These are phyloP conservation scores for Phialemoniopsis sp. DNA, from an alignment of 2,329 filamentous ascomycete genomes.

Conservation along the genomic window DNA sequence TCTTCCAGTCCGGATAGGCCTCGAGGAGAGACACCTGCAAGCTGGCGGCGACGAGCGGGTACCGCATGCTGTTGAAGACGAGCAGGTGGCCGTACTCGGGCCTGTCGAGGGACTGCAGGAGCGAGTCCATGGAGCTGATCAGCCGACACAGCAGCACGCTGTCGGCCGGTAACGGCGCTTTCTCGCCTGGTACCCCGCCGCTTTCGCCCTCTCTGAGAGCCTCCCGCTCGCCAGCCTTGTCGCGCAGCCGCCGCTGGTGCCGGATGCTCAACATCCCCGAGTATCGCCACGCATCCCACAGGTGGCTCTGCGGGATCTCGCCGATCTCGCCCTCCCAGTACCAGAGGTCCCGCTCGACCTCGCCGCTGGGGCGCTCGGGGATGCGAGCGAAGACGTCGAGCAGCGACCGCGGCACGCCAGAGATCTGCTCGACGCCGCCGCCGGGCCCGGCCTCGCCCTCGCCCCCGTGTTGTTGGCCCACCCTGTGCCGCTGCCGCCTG, in stretches of 20 bases:
- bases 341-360: constrained; percentile 8
- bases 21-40: constrained; percentile 16
- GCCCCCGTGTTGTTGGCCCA: too few relatives aligned
- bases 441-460: too few relatives aligned
- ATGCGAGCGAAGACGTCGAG: constrained; percentile 18
- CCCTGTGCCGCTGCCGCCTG: too few relatives aligned
- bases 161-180: constrained; percentile 8
- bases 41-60: constrained; percentile 17
- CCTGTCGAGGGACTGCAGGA: constrained; percentile 8
- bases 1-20: constrained; percentile 11
- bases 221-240: too few relatives aligned
- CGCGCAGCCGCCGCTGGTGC: too few relatives aligned
- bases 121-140: constrained; percentile 16
- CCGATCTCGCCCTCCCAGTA: constrained; percentile 18
- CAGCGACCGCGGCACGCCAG: constrained; percentile 18
- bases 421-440: constrained; percentile 19
- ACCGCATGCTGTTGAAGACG: constrained; percentile 17
- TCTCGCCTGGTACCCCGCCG: neutral
- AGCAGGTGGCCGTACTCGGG: constrained; percentile 12
- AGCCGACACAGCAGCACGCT: constrained; percentile 16
- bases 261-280: constrained; percentile 12
- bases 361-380: constrained; percentile 5
- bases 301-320: constrained; percentile 17
- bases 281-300: constrained; percentile 21
- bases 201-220: constrained; percentile 1